These are phyloP conservation scores for Alternaria conjuncta DNA, from an alignment of 2,329 filamentous ascomycete genomes.

Conservation along the genomic window DNA sequence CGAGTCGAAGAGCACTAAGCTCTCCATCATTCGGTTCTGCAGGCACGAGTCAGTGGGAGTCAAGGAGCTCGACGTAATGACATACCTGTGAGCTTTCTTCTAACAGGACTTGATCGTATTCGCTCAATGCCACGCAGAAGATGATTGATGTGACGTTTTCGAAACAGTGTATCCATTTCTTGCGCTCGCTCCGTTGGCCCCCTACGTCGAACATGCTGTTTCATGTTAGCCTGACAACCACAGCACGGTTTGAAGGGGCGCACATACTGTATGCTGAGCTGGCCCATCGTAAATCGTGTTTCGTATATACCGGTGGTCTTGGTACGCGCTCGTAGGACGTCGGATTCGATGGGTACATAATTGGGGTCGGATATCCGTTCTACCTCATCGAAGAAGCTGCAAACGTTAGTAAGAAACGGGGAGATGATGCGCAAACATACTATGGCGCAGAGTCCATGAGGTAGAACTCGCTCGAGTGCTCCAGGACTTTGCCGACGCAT, in stretches of 20 bases:
- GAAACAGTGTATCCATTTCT: slow-evolving; percentile 99
- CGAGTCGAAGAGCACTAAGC: slow-evolving; percentile 92
- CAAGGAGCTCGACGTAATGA: slow-evolving; percentile 15
- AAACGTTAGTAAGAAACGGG: slow-evolving; percentile 17
- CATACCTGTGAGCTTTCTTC: slow-evolving; percentile 96
- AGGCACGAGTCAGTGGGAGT: slow-evolving; percentile 30
- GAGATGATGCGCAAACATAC: slow-evolving; percentile 61
- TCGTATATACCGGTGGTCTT: slow-evolving; percentile 99
- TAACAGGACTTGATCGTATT: slow-evolving; percentile 96
- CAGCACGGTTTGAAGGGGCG: slow-evolving; percentile 7
- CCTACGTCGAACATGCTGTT: slow-evolving; percentile 98
- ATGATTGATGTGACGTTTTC: slow-evolving; percentile 99
- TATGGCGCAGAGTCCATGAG: slow-evolving; percentile 99
- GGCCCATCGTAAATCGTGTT: slow-evolving; percentile 97
- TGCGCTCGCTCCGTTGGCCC: slow-evolving; percentile 93
- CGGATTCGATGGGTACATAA: slow-evolving; percentile 92
- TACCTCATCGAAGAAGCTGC: slow-evolving; percentile 94
- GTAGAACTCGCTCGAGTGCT: slow-evolving; percentile 97
- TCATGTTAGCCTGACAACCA: slow-evolving; percentile 36
- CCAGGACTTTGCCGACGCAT: slow-evolving; percentile 80
- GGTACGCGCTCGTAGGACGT: slow-evolving; percentile 92
- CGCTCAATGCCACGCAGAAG: slow-evolving; percentile 96
- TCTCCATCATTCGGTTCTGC: slow-evolving; percentile 99
- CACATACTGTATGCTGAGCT: slow-evolving; percentile 95
- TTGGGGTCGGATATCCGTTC: slow-evolving; percentile 80